Evolutionary conservation across 1,284 basidiomycete species (phyloP), one percentile per base, ranked within the genome.

Genomic region (Stygiomarasmius scandens): DNA sequence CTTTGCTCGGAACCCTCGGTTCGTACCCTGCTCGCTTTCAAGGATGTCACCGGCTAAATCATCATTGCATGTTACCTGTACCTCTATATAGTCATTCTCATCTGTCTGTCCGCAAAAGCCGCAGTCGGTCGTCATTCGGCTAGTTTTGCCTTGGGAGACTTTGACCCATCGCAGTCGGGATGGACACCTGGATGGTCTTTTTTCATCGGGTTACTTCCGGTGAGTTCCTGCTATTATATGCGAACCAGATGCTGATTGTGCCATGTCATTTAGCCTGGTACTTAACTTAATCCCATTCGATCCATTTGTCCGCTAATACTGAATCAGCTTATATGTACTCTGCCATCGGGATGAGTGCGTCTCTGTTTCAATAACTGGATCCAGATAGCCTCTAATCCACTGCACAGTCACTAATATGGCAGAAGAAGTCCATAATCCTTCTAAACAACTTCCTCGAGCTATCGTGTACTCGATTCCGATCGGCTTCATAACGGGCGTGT

Each of bases 391-490:
- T 9, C 8, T 34, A 47, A 29, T 34, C 43, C 11, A 46, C 11
- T 32, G 20, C 49, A 44, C 47, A 84, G 82, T 84, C 27, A 70
- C 80, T 16, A 84, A 78, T 62, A 84, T 85, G 80, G 82, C 85
- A 1, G 87, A 88, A 67, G 86, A 89, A 67, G 84, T 89, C 6
- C 81, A 82, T 29, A 71, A 80, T 27, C 85, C 88, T 0, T 70
- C 78, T 10, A 63, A 76, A 24, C 78, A 86, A 59, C 77, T 87
- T 5, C 88, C 87, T 0, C 71, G 70, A 23, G 85, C 85, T 0
- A 82, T 91, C 63, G 74, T 83, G 2, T 77, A 80, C 57, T 84
- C 87, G 0, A 78, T 90, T 25, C 80, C 84, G 2, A 86, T 90
- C 46, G 87, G 88, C 1, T 74, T 84, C 0, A 60, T 80, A 3